Evolutionary conservation across 257 asterid species (phyloP), one percentile per base, ranked within the genome.

Genomic region (Lantana camara): DNA sequence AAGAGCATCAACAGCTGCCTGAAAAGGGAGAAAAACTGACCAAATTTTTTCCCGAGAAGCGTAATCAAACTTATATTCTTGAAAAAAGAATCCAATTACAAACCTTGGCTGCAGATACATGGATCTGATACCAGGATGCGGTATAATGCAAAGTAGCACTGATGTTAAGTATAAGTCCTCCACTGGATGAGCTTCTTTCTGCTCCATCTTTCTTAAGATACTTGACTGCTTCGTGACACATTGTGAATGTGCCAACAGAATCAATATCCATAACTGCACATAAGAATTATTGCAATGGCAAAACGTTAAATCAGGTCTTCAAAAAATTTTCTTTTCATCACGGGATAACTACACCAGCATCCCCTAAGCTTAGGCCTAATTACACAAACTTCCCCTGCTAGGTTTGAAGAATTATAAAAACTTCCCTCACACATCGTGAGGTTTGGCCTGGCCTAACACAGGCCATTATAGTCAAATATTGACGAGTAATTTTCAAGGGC

Each of bases 81-180:
- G n/a, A n/a, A n/a, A n/a, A n/a, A n/a, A n/a, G n/a, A n/a, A n/a
- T n/a, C n/a, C 68, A 38, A 17, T 11, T 14, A 68, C 86, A 75
- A 67, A 91, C 95, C 96, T 91, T 88, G 68, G 98, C 98, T 19
- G 98, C 93, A 64, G 94, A 79, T 41, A 88, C 96, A 64, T 91
- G 96, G 79, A 91, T 81, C 74, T 88, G 98, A 80, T 91, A 91
- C 96, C 96, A 91, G 46, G 91, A 14, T 49, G 98, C 96, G 0
- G 98, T 91, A 71, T 88, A 88, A 74, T 88, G 98, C 75, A 88
- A 74, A 34, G 98, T 91, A 63, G 95, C 98, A 67, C 94, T 91
- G 63, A 91, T 91, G 72, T 91, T 91, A 46, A 91, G 63, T 73
- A 91, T 84, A 66, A 83, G 60, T 61, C 98, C 98, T 57, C 98